Conservation (phyloP, 495 filamentous ascomycete genomes). For the Hypomontagnella submonticulosa region DNA sequence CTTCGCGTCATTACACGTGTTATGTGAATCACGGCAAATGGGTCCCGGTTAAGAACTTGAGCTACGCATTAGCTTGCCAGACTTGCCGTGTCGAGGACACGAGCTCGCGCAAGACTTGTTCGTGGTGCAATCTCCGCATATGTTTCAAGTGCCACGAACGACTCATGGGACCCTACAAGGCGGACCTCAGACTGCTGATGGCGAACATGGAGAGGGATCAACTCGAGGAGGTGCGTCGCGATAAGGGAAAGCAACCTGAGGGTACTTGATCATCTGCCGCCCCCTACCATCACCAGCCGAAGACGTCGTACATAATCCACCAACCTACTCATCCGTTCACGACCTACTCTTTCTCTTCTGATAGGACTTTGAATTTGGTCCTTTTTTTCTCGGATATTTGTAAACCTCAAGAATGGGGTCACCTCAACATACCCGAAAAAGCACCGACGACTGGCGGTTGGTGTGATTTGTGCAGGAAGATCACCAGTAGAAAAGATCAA, state of each 20-base stretch:
- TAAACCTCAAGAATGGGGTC: too few species aligned
- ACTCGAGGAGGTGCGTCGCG: slow-evolving; percentile 17
- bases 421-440: neutral
- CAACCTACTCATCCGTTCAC: neutral
- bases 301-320: neutral
- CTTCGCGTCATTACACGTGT: slow-evolving; percentile 39
- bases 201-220: slow-evolving; percentile 32
- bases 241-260: slow-evolving; percentile 33
- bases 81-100: slow-evolving; percentile 42
- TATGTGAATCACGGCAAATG: slow-evolving; percentile 32
- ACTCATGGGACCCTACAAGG: slow-evolving; percentile 33
- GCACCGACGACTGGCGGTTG: neutral
- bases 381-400: neutral
- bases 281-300: neutral
- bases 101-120: slow-evolving; percentile 37
- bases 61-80: slow-evolving; percentile 44
- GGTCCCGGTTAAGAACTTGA: slow-evolving; percentile 39
- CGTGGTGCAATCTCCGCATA: slow-evolving; percentile 44
- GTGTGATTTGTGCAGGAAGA: neutral
- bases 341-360: too few species aligned
- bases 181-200: slow-evolving; percentile 36
- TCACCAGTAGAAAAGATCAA: slow-evolving; percentile 1
- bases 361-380: neutral
- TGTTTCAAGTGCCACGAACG: slow-evolving; percentile 40
- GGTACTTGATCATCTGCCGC: neutral